These are phyloP conservation scores for Bipolaris oryzae DNA, from an alignment of 2,329 filamentous ascomycete species.

Conservation along the genomic window DNA sequence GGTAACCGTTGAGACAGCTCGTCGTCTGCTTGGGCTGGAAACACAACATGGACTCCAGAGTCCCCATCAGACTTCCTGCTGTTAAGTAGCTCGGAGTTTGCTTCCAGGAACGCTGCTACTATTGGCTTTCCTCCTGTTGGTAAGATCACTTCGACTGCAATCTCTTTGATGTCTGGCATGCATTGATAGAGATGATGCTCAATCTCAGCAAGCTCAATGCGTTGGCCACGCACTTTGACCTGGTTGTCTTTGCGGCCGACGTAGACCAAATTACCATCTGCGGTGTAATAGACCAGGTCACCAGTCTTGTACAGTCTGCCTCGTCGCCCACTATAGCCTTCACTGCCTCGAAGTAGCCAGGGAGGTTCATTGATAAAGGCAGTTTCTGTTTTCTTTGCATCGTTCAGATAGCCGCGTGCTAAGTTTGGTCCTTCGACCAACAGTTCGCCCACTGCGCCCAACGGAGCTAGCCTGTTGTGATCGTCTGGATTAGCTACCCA, in stretches of 20 bases:
- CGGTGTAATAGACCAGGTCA: conserved; percentile 21
- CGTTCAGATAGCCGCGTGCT: conserved; percentile 30
- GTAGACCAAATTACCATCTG: conserved; percentile 23
- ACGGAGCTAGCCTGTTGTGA: conserved; percentile 23
- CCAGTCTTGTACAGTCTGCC: conserved; percentile 39
- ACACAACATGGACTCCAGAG: neutral
- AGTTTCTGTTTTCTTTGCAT: conserved; percentile 19
- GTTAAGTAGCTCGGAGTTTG: neutral
- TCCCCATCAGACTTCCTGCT: neutral
- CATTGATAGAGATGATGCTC: neutral
- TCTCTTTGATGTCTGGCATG: neutral
- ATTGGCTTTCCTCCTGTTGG: neutral
- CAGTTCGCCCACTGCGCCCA: conserved; percentile 31
- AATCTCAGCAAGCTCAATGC: conserved; percentile 32
- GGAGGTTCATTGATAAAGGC: conserved; percentile 20
- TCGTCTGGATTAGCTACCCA: conserved; percentile 35
- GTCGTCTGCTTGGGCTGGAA: neutral
- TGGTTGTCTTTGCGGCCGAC: conserved; percentile 30
- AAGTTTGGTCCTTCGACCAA: conserved; percentile 32
- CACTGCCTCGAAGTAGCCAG: neutral
- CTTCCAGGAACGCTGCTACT: neutral
- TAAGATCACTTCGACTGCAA: neutral
- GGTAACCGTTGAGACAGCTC: neutral
- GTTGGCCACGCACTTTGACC: conserved; percentile 33
- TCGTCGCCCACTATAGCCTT: neutral